Conservation (phyloP, 2,329 filamentous ascomycete species). For the Curvularia spicifera region DNA sequence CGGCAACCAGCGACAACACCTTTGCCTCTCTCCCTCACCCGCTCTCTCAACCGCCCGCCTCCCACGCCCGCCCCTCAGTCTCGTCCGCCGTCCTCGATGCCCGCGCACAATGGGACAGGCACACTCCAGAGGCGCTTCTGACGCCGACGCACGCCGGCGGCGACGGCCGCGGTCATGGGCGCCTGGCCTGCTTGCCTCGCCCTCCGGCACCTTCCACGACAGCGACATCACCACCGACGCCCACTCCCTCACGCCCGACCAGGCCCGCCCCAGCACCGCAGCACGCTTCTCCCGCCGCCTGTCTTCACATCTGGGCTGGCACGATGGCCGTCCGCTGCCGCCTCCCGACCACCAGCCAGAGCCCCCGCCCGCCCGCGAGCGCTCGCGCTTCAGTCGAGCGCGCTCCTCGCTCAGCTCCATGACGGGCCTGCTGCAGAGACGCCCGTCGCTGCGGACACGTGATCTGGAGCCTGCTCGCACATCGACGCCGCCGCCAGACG, state of each 20-base stretch:
- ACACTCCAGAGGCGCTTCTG: slow-evolving; percentile 41
- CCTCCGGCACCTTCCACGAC: slow-evolving; percentile 2
- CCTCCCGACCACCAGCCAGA: slow-evolving; percentile 12
- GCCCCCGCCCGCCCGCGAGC: slow-evolving; percentile 30
- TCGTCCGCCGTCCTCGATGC: slow-evolving; percentile 25
- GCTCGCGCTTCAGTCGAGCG: slow-evolving; percentile 44
- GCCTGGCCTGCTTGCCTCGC: slow-evolving; percentile 30
- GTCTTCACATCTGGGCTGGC: slow-evolving; percentile 35
- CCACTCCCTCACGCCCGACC: slow-evolving; percentile 24
- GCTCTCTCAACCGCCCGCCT: neutral
- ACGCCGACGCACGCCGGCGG: slow-evolving; percentile 34
- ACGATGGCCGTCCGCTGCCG: slow-evolving; percentile 43
- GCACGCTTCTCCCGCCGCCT: slow-evolving; percentile 35
- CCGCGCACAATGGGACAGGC: slow-evolving; percentile 49
- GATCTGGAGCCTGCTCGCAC: slow-evolving; percentile 22
- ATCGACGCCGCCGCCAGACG: slow-evolving; percentile 19
- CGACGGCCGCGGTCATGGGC: slow-evolving; percentile 45
- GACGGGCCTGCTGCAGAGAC: slow-evolving; percentile 39
- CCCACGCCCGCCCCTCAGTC: slow-evolving; percentile 26
- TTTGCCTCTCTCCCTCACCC: neutral
- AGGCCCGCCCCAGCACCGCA: neutral
- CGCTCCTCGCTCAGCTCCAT: slow-evolving; percentile 49
- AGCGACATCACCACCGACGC: slow-evolving; percentile 19
- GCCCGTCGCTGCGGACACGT: slow-evolving; percentile 31
- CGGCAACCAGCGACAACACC: neutral